phyloP scores from a whole-genome alignment of 441 rosid genomes.

The Syzygium malaccense region DNA sequence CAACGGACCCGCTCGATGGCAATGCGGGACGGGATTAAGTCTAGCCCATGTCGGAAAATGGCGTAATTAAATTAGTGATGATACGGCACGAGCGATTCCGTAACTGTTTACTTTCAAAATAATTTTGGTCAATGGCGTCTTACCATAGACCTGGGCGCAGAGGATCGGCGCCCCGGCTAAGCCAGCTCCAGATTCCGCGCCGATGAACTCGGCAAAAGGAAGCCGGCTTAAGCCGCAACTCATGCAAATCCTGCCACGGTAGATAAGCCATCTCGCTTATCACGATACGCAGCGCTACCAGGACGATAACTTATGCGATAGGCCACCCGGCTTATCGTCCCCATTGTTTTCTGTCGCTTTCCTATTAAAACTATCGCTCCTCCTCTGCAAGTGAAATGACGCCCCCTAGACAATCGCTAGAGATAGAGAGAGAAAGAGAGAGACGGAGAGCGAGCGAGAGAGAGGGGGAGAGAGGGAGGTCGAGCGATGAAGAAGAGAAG shows the following conservation, averaged over 20 bases:
- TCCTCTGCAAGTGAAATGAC: slow-evolving; percentile 43
- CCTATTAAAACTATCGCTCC: slow-evolving; percentile 37
- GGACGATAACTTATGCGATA: slow-evolving; percentile 5
- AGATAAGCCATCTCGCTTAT: rapidly evolving
- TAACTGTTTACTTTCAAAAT: not conserved
- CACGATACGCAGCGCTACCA: rapidly evolving
- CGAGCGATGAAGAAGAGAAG: not conserved
- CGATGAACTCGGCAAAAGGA: slow-evolving; percentile 41
- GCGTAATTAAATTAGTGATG: not conserved
- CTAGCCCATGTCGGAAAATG: not conserved
- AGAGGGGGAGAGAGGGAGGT: not conserved
- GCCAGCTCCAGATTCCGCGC: slow-evolving; percentile 71
- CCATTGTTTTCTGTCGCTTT: slow-evolving; percentile 40
- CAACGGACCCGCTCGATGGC: not conserved
- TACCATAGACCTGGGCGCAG: not conserved
- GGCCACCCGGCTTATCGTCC: rapidly evolving
- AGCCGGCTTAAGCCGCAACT: slow-evolving; percentile 71
- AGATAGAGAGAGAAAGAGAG: not conserved
- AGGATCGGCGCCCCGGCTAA: not conserved
- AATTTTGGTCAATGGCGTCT: not conserved
- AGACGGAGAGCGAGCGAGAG: not conserved
- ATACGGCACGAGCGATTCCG: not conserved
- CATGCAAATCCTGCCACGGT: slow-evolving; percentile 4
- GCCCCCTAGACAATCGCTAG: not conserved
- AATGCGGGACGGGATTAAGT: not conserved